A percentile compares a stretch with the other conserved stretches of the same genome.
These are phyloP conservation scores for Tagetes erecta DNA, from an alignment of 129 eudicot genomes.

Conservation along the genomic window DNA sequence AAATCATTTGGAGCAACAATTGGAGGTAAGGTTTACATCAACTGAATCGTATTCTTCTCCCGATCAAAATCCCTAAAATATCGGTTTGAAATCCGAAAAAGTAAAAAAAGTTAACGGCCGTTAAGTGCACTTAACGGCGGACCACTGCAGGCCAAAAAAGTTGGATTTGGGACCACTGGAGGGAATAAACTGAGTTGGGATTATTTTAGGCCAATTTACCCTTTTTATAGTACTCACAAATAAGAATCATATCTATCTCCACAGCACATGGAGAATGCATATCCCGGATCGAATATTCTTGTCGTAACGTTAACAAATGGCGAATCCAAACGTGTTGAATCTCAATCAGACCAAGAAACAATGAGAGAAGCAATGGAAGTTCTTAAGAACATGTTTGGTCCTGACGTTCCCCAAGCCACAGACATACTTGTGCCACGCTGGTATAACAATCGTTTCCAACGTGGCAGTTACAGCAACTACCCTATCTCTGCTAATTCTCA, in stretches of 20 bases:
- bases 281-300: constrained; percentile 88
- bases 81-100: too few species aligned
- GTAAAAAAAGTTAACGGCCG: too few species aligned
- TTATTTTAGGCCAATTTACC: too few species aligned
- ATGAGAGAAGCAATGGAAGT: constrained; percentile 89
- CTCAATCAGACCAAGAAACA: constrained; percentile 81
- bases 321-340: constrained; percentile 84
- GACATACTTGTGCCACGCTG: constrained; percentile 91
- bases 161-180: too few species aligned
- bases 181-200: too few species aligned
- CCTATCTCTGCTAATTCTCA: constrained; percentile 58
- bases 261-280: constrained; percentile 96
- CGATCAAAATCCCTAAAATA: too few species aligned
- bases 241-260: constrained; percentile 10
- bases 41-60: too few species aligned
- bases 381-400: constrained; percentile 80
- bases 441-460: constrained; percentile 87
- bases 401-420: constrained; percentile 67
- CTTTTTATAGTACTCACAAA: not conserved
- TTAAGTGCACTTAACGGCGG: too few species aligned
- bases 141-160: too few species aligned
- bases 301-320: constrained; percentile 88
- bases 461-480: constrained; percentile 87
- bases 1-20: too few species aligned
- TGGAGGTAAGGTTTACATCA: too few species aligned